Evolutionary conservation across 2,329 filamentous ascomycete species (phyloP), one percentile per base, ranked within the genome.

Genomic region (Trichophyton mentagrophytes): DNA sequence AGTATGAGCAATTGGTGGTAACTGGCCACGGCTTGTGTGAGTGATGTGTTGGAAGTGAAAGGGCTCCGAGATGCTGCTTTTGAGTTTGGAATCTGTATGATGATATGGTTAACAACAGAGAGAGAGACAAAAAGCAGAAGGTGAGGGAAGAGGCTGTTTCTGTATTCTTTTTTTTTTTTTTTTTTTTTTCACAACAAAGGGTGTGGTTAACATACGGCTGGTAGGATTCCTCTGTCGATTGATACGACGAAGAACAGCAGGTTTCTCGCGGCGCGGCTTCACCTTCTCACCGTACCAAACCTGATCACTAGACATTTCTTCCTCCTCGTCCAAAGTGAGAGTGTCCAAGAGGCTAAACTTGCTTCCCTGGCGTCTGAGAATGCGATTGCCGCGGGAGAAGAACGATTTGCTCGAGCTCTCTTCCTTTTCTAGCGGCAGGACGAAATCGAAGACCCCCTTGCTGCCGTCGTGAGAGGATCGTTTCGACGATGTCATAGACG

Each of bases 1-100:
- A 11, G 79, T 74, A 38, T 76, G 77, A 44, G 82, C 77, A 20
- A 85, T 70, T 3, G 74, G 73, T 36, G 79, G 76, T 61, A 84
- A 77, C 61, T 85, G 79, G 25, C 78, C 71, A 25, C 79, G 78
- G 61, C 79, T 78, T 30, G 82, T 82, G 67, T 85, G 82, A 40
- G 81, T 82, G 59, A 86, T 70, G 66, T 85, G 83, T 64, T 85
- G 82, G 67, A 86, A 86, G 66, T 84, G 81, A 69, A 83, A 86
- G 1, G 83, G 83, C 61, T 78, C 78, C 0, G 83, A 86, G 59
- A 85, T 85, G 61, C 74, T 73, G 47, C 71, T 72, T 68, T 80
- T 81, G 59, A 76, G 61, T 20, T 71, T 70, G 60, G 73, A 70
- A 65, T 73, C 74, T 77, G 63, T 47, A 64, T 25, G 9, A 30